Evolutionary conservation across 2,329 filamentous ascomycete genomes (phyloP).

Genomic region (Fusarium napiforme): DNA sequence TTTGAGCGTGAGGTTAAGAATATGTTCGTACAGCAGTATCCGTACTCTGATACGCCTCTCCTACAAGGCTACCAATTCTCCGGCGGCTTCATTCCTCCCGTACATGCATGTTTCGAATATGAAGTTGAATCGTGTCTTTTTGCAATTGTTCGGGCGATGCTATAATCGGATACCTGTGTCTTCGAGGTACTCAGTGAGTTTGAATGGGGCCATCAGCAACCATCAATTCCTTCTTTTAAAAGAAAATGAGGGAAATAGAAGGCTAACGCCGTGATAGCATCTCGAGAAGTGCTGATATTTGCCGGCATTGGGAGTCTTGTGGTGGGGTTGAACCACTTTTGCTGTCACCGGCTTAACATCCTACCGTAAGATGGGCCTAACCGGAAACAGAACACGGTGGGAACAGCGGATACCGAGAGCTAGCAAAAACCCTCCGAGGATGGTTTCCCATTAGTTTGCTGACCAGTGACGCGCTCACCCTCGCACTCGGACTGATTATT

Average conservation of each 20-base stretch:
- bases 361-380: not conserved
- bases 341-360: not conserved
- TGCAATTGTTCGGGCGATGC: too few relatives aligned
- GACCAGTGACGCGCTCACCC: not conserved
- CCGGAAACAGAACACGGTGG: not conserved
- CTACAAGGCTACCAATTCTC: too few relatives aligned
- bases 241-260: too few relatives aligned
- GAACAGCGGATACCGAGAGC: not conserved
- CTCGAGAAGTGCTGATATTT: too few relatives aligned
- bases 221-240: too few relatives aligned
- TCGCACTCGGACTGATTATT: not conserved
- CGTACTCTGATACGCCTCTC: too few relatives aligned
- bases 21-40: not conserved
- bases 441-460: not conserved
- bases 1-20: not conserved
- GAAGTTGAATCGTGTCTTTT: too few relatives aligned
- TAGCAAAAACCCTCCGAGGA: not conserved
- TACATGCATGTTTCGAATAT: too few relatives aligned
- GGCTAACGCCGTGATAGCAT: too few relatives aligned
- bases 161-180: too few relatives aligned
- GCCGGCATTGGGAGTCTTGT: not conserved
- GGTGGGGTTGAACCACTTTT: not conserved
- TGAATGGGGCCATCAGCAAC: too few relatives aligned
- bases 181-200: too few relatives aligned
- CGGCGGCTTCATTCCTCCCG: rapidly evolving